Conservation (phyloP, 345 rosid genomes). For the Eucalyptus grandis region DNA sequence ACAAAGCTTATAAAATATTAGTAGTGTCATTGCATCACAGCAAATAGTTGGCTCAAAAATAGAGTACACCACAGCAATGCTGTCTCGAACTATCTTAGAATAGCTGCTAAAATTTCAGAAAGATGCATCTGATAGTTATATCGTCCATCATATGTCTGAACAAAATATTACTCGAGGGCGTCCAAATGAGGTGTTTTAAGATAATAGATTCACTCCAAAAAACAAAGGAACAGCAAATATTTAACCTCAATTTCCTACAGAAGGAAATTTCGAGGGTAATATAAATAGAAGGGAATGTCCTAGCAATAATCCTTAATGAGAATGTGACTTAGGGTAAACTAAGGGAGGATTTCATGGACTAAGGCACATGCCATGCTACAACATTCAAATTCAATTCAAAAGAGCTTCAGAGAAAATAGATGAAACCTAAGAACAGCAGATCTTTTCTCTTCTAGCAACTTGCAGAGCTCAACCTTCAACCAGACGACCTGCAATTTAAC, state of each 20-base stretch:
- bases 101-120: not conserved
- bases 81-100: not conserved
- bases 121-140: not conserved
- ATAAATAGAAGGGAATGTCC: not conserved
- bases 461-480: slow-evolving; percentile 94
- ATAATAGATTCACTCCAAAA: not conserved
- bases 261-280: not conserved
- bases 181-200: not conserved
- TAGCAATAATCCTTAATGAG: not conserved
- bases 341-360: not conserved
- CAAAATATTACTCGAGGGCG: not conserved
- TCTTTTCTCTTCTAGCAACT: slow-evolving; percentile 93
- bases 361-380: not conserved
- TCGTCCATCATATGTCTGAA: not conserved
- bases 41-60: not conserved
- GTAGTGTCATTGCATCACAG: not conserved
- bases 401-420: not conserved
- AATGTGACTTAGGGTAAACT: not conserved
- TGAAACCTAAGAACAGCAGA: slow-evolving; percentile 80
- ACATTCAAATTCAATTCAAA: not conserved
- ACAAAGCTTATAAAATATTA: not conserved
- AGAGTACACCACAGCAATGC: not conserved
- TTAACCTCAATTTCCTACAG: not conserved
- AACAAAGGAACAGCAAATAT: not conserved
- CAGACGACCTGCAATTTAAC: slow-evolving; percentile 61